phyloP scores from a whole-genome alignment of 129 eudicot species.

The Escallonia rubra region DNA sequence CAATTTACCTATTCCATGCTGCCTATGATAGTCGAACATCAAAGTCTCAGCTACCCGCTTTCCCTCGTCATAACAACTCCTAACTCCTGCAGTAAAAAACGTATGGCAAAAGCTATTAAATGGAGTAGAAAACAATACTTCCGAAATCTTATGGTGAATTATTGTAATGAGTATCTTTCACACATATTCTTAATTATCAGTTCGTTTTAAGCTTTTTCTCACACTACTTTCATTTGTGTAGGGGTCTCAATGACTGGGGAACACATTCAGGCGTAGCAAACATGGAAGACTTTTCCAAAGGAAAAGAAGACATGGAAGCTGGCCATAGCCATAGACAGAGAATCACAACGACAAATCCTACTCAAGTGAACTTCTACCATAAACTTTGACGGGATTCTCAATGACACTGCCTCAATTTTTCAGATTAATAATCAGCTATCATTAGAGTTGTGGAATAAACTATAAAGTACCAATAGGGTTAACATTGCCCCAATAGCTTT shows the following conservation, averaged over 20 bases:
- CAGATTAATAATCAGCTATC: not conserved
- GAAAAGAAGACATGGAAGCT: too few species aligned
- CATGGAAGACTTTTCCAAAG: too few species aligned
- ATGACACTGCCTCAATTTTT: not conserved
- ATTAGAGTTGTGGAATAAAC: not conserved
- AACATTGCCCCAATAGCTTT: slow-evolving; percentile 91
- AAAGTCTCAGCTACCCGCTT: slow-evolving; percentile 75
- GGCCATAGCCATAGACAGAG: too few species aligned
- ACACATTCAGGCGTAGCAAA: too few species aligned
- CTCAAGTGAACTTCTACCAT: not conserved
- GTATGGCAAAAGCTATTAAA: not conserved
- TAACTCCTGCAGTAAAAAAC: slow-evolving; percentile 38
- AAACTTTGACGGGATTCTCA: not conserved
- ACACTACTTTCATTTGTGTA: too few species aligned
- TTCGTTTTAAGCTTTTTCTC: too few species aligned
- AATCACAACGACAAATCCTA: too few species aligned
- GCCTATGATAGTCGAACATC: slow-evolving; percentile 84
- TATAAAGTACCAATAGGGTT: slow-evolving; percentile 75
- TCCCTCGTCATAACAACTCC: slow-evolving; percentile 77
- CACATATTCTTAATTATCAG: too few species aligned
- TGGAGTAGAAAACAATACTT: too few species aligned
- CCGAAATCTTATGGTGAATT: too few species aligned
- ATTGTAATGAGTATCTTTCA: too few species aligned
- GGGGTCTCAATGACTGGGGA: too few species aligned
- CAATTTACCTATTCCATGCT: slow-evolving; percentile 58